Conservation (phyloP, 2,329 filamentous ascomycete species). For the Alternaria arborescens region DNA sequence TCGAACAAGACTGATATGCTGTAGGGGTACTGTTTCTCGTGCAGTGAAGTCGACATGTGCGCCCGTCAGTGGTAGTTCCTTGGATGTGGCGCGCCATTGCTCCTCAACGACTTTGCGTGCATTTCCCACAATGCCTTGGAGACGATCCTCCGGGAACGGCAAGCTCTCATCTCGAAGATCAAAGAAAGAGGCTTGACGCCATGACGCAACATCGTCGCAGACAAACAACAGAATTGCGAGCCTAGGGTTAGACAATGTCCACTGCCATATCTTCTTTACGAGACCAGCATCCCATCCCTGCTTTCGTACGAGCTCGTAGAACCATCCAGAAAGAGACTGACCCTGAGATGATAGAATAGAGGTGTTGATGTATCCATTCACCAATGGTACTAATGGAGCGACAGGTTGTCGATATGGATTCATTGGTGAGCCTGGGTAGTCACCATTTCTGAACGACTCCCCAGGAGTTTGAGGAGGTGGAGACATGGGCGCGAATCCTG, state of each 20-base stretch:
- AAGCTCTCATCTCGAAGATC: conserved; percentile 50
- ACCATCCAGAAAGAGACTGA: conserved; percentile 49
- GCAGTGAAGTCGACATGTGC: conserved; percentile 48
- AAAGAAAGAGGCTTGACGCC: conserved; percentile 50
- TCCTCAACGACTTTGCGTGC: conserved; percentile 50
- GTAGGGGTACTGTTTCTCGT: conserved; percentile 49
- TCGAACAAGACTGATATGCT: conserved; percentile 42
- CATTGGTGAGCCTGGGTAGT: conserved; percentile 42
- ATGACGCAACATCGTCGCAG: conserved; percentile 52
- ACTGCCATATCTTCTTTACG: conserved; percentile 51
- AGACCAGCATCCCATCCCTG: conserved; percentile 47
- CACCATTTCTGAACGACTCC: conserved; percentile 39
- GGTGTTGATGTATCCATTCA: conserved; percentile 50
- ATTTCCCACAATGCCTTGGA: conserved; percentile 51
- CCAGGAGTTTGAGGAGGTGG: conserved; percentile 40
- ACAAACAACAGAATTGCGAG: conserved; percentile 50
- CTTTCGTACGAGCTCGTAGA: conserved; percentile 47
- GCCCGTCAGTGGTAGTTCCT: conserved; percentile 50
- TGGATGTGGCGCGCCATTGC: conserved; percentile 53
- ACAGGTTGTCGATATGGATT: conserved; percentile 48
- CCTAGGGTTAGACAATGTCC: conserved; percentile 51
- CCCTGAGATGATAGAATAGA: conserved; percentile 47
- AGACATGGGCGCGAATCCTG: conserved; percentile 48
- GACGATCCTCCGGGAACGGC: conserved; percentile 48
- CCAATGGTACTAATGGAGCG: conserved; percentile 38